Conservation (phyloP, 2,329 filamentous ascomycete genomes). For the Pseudocercospora fijiensis region DNA sequence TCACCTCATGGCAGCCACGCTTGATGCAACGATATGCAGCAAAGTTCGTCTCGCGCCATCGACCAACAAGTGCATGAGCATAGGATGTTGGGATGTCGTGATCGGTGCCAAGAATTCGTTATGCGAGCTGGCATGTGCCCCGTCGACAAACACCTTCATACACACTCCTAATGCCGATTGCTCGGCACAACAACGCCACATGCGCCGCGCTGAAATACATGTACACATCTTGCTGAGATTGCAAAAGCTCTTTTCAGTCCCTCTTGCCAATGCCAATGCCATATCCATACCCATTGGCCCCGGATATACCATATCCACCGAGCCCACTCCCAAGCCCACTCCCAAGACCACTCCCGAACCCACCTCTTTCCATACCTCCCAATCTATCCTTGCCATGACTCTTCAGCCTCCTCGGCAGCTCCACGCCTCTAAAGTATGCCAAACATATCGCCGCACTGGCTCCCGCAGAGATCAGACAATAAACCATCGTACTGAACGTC, state of each 20-base stretch:
- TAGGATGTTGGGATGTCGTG: conserved; percentile 15
- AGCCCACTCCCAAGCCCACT: neutral
- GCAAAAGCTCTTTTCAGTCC: conserved; percentile 34
- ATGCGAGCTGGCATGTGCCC: neutral
- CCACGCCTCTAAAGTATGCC: conserved; percentile 56
- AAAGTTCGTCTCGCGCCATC: conserved; percentile 15
- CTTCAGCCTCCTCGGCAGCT: conserved; percentile 52
- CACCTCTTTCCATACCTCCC: conserved; percentile 43
- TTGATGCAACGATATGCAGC: neutral
- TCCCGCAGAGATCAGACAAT: conserved; percentile 49
- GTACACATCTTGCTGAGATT: neutral
- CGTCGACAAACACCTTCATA: neutral
- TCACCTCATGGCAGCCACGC: conserved; percentile 11
- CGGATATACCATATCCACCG: conserved; percentile 46
- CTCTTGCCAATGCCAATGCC: conserved; percentile 45
- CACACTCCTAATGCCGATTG: neutral
- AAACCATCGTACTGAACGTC: conserved; percentile 51
- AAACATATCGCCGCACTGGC: conserved; percentile 53
- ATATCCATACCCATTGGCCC: conserved; percentile 42
- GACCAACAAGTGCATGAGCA: conserved; percentile 12
- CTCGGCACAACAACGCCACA: neutral
- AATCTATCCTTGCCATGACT: conserved; percentile 57
- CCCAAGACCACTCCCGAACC: conserved; percentile 22
- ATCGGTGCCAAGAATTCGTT: conserved; percentile 8
- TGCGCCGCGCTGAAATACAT: conserved; percentile 6